Percentiles rank a stretch among this genome's conserved stretches.
Conservation (phyloP, 2,329 filamentous ascomycete genomes). For the Neofusicoccum laricinum region DNA sequence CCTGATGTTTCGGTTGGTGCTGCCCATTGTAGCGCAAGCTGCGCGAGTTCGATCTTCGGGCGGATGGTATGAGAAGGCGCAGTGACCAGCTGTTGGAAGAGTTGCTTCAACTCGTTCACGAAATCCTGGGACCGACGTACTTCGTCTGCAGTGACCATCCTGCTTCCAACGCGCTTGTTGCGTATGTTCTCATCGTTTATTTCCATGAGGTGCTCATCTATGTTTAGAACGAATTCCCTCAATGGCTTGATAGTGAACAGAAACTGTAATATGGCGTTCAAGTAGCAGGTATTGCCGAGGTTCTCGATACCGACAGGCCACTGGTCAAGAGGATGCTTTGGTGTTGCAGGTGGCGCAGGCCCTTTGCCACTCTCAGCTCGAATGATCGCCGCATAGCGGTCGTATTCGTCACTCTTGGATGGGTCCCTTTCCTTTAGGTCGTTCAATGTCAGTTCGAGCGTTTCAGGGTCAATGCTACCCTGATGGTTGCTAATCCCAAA, state of each 20-base stretch:
- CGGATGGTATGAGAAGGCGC: conserved; percentile 47
- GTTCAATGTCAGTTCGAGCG: conserved; percentile 27
- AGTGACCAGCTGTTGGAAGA: conserved; percentile 70
- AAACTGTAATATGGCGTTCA: conserved; percentile 95
- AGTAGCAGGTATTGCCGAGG: conserved; percentile 96
- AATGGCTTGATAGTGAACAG: conserved; percentile 85
- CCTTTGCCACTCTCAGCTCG: conserved; percentile 8
- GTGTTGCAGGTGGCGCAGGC: neutral
- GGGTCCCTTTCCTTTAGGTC: conserved; percentile 14
- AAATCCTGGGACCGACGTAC: conserved; percentile 68
- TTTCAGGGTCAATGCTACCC: conserved; percentile 48
- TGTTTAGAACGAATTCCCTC: conserved; percentile 74
- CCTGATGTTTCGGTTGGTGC: neutral
- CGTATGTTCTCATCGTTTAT: conserved; percentile 61
- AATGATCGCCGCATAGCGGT: conserved; percentile 10
- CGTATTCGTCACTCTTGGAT: conserved; percentile 10
- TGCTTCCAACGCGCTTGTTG: conserved; percentile 71
- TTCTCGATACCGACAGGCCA: conserved; percentile 87
- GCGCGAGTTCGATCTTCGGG: conserved; percentile 1
- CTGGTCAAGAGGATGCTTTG: conserved; percentile 37
- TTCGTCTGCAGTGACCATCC: conserved; percentile 60
- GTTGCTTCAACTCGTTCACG: conserved; percentile 65
- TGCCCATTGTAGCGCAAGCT: conserved; percentile 8
- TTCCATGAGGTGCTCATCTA: conserved; percentile 68
- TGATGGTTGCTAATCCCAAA: conserved; percentile 52